These are phyloP conservation scores for Sclerotinia trifoliorum DNA, from an alignment of 2,329 filamentous ascomycete species.

Conservation along the genomic window DNA sequence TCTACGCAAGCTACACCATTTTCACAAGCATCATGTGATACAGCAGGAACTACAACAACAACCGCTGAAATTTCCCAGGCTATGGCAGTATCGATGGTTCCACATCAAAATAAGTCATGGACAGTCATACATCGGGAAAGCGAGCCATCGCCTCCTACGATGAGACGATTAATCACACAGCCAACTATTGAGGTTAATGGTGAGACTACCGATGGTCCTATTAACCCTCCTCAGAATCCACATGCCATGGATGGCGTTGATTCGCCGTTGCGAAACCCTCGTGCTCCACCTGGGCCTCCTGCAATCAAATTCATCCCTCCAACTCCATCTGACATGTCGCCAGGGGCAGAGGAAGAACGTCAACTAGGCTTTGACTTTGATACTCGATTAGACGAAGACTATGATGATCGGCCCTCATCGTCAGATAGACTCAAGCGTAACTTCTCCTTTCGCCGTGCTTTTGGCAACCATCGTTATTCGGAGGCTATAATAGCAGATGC, in stretches of 20 bases:
- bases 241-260: conserved; percentile 55
- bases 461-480: conserved; percentile 51
- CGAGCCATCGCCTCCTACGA: conserved; percentile 13
- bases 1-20: conserved; percentile 61
- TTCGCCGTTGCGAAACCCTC: conserved; percentile 61
- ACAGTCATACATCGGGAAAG: conserved; percentile 15
- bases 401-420: conserved; percentile 39
- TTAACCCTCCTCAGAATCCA: conserved; percentile 52
- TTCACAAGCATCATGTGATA: conserved; percentile 58
- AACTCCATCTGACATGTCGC: conserved; percentile 59
- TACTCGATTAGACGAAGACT: conserved; percentile 30
- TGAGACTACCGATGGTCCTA: conserved; percentile 44
- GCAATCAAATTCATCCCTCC: conserved; percentile 61
- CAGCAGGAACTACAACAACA: conserved; percentile 53
- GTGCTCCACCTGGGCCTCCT: conserved; percentile 57
- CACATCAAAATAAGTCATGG: conserved; percentile 61
- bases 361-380: conserved; percentile 51
- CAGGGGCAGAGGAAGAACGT: conserved; percentile 51
- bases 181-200: conserved; percentile 37
- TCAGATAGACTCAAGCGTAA: conserved; percentile 47
- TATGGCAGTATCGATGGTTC: conserved; percentile 59
- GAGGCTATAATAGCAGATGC: conserved; percentile 50
- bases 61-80: conserved; percentile 62
- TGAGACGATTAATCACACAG: conserved; percentile 22
- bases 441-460: conserved; percentile 53